phyloP scores from a whole-genome alignment of 495 filamentous ascomycete genomes.

The Pseudotulostoma volvatum region DNA sequence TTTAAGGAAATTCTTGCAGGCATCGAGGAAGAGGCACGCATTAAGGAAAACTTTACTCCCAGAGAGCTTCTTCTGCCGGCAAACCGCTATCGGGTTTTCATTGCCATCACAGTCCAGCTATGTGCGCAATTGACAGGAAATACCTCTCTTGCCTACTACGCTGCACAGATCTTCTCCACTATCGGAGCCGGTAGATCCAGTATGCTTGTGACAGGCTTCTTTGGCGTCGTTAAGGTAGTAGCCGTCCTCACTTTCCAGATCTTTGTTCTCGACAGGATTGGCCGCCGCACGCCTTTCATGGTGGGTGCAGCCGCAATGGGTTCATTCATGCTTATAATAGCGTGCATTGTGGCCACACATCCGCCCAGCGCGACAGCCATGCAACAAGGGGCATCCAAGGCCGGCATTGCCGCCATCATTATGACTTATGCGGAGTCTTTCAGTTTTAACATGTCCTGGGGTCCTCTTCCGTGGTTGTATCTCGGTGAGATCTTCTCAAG shows the following conservation, averaged over 20 bases:
- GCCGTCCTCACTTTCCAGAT: slow-evolving; percentile 26
- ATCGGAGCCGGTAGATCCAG: slow-evolving; percentile 26
- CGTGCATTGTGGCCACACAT: slow-evolving; percentile 28
- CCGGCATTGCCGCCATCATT: slow-evolving; percentile 30
- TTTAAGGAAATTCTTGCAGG: slow-evolving; percentile 28
- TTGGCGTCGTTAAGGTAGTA: slow-evolving; percentile 31
- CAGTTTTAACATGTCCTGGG: slow-evolving; percentile 28
- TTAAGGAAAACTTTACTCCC: slow-evolving; percentile 23
- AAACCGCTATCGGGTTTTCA: slow-evolving; percentile 27
- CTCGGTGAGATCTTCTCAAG: slow-evolving; percentile 37
- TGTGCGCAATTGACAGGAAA: slow-evolving; percentile 32
- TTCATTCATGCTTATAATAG: slow-evolving; percentile 36
- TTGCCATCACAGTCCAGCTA: slow-evolving; percentile 27
- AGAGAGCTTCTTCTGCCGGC: slow-evolving; percentile 26
- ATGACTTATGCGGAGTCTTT: slow-evolving; percentile 35
- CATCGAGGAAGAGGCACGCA: slow-evolving; percentile 28
- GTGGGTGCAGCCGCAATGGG: slow-evolving; percentile 34
- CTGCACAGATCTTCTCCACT: slow-evolving; percentile 30
- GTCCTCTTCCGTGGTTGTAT: slow-evolving; percentile 22
- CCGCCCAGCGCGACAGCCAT: slow-evolving; percentile 18
- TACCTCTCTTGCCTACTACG: slow-evolving; percentile 33
- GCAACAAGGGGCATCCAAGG: slow-evolving; percentile 14
- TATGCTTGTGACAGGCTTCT: slow-evolving; percentile 32
- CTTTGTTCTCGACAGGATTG: slow-evolving; percentile 35
- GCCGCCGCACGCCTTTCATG: slow-evolving; percentile 36